phyloP scores from a whole-genome alignment of 148 eudicot genomes.

The Cornus kousa region DNA sequence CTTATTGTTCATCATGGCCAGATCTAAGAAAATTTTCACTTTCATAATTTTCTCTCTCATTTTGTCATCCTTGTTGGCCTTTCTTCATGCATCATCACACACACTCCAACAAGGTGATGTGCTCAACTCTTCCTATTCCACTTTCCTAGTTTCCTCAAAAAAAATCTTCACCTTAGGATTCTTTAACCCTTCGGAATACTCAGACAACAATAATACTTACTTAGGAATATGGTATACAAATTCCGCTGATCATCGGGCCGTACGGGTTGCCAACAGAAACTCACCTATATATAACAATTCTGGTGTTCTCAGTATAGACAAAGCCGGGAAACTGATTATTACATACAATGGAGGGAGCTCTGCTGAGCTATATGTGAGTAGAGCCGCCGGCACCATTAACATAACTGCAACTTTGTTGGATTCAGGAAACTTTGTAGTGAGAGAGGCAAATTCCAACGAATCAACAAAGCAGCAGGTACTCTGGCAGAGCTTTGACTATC shows the following conservation, averaged over 20 bases:
- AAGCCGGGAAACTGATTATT: neutral
- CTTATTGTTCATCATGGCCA: neutral
- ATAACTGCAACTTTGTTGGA: neutral
- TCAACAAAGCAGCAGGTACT: neutral
- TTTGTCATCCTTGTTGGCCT: neutral
- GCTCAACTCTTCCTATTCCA: neutral
- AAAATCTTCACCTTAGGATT: neutral
- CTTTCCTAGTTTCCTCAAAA: neutral
- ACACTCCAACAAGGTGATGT: neutral
- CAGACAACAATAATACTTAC: neutral
- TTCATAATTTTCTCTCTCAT: neutral
- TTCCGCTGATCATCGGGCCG: neutral
- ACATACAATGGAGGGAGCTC: neutral
- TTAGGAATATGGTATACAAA: conserved; percentile 2
- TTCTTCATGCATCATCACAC: neutral
- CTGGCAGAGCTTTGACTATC: conserved; percentile 8
- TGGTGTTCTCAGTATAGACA: neutral
- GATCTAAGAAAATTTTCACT: neutral
- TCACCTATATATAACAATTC: neutral
- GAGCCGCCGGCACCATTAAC: neutral
- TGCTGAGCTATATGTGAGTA: neutral
- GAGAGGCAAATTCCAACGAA: neutral
- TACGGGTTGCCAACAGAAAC: conserved; percentile 3
- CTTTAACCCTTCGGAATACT: neutral
- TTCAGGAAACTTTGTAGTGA: neutral